Base-by-base conservation (phyloP, 208 protist genomes). In the Acanthamoeba lugdunensis region DNA sequence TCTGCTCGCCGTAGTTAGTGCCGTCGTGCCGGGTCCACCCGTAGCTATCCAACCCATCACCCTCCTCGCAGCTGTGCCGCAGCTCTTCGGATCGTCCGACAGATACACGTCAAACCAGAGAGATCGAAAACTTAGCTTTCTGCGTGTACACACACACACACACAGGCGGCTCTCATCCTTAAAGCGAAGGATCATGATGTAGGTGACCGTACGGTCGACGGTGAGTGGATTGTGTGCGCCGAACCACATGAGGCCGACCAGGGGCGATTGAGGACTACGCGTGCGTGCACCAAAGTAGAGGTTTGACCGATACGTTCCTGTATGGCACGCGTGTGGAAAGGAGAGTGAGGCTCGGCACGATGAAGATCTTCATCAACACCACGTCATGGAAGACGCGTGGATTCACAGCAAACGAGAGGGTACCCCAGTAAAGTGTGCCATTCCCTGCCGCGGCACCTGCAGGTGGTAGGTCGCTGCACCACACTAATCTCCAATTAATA, bases 21-120 rank as follows among this genome's bases (percentile, higher is more conserved):
- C 96, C 96, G 79, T 97, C 96, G 94, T 97, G 96, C 48, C 56
- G 28, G 21, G 14, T 37, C 95, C 95, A 97, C 1, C 94, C 94
- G 50, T 97, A 97, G 25, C 37, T 65, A 9, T 73, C 37, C 21
- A 96, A 41, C 2, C 92, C 94, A 67, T 94, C 93, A 18, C 88
- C 71, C 50, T 96, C 88, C 58, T 95, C 85, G 61, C 94, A 94
- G n/a, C 75, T 92, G 67, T 97, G 93, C 0, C 94, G 88, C 58
- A 94, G 89, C 28, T 85, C 91, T 92, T 41, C 37, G 65, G 54
- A 5, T 61, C 5, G 54, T 6, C 63, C 52, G 28, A 79, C 33
- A 14, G 41, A 87, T 18, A 87, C 23, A 71, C 50, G 56, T 7
- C 0, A 16, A 50, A 50, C 6, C 45, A 7, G 37, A 50, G 4